Percentiles rank a stretch among this genome's conserved stretches.
Conservation (phyloP, 2,329 filamentous ascomycete species). For the Chaetomiaceae sp. region DNA sequence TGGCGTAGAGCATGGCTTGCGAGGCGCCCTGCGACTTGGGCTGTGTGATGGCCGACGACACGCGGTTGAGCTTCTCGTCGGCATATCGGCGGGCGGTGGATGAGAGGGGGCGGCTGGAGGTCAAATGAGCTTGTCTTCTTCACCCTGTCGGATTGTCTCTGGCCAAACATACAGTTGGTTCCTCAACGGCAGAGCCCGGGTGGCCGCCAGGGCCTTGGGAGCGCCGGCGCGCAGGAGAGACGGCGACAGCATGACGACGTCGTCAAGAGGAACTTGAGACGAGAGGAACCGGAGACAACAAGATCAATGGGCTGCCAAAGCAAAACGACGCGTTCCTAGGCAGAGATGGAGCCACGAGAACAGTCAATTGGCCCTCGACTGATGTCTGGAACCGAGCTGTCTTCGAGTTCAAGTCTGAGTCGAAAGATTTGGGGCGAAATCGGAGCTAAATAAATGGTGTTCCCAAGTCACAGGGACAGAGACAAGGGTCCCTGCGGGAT, state of each 20-base stretch:
- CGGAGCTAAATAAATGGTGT: slow-evolving; percentile 28
- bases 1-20: slow-evolving; percentile 98
- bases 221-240: slow-evolving; percentile 25
- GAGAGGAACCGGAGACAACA: not conserved
- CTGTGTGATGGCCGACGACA: slow-evolving; percentile 83
- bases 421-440: slow-evolving; percentile 31
- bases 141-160: too few relatives aligned
- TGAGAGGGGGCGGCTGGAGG: slow-evolving; percentile 46
- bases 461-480: slow-evolving; percentile 26
- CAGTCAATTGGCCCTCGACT: slow-evolving; percentile 21
- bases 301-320: slow-evolving; percentile 16
- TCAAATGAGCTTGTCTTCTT: slow-evolving; percentile 5
- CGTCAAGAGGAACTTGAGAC: slow-evolving; percentile 2
- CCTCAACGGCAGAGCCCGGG: slow-evolving; percentile 25
- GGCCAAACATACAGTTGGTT: slow-evolving; percentile 22
- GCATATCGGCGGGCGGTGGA: slow-evolving; percentile 44
- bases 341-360: not conserved
- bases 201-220: slow-evolving; percentile 27
- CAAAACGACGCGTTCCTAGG: not conserved
- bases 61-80: slow-evolving; percentile 68
- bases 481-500: slow-evolving; percentile 26
- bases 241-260: slow-evolving; percentile 25
- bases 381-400: not conserved
- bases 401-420: slow-evolving; percentile 11
- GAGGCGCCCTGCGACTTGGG: slow-evolving; percentile 97